phyloP scores from a whole-genome alignment of 208 protist genomes.

The Acanthamoeba healyi region DNA sequence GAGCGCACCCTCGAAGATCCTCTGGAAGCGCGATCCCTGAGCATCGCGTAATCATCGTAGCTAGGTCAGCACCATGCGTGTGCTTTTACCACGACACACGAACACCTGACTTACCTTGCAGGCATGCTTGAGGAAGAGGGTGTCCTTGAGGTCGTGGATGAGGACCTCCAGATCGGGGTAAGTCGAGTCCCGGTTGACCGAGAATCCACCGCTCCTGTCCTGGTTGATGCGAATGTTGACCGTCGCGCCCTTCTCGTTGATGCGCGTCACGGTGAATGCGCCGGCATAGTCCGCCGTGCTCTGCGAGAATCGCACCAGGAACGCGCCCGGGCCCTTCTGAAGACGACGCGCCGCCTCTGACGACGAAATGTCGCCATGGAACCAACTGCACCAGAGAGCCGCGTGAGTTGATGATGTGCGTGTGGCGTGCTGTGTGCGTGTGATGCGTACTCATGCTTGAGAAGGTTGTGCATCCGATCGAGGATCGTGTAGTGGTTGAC shows the following conservation, averaged over 20 bases:
- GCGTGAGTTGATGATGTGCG: neutral
- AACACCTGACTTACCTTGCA: too few species aligned
- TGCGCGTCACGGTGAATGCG: slow-evolving; percentile 17
- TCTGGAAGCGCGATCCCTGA: neutral
- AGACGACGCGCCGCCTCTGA: neutral
- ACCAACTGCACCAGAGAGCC: neutral
- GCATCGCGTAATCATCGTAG: too few species aligned
- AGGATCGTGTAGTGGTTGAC: slow-evolving; percentile 9
- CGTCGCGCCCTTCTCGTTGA: slow-evolving; percentile 15
- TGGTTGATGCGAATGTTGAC: slow-evolving; percentile 55
- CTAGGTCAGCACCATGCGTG: too few species aligned
- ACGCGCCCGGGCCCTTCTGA: slow-evolving; percentile 24
- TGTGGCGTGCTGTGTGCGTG: neutral
- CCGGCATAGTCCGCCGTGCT: neutral
- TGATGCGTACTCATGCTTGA: neutral
- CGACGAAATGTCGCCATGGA: slow-evolving; percentile 50
- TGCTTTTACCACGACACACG: too few species aligned
- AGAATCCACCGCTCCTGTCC: neutral
- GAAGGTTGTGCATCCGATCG: slow-evolving; percentile 4
- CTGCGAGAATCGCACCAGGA: slow-evolving; percentile 30
- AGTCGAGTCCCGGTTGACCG: neutral
- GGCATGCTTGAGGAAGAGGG: slow-evolving; percentile 7
- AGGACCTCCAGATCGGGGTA: neutral
- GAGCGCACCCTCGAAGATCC: neutral
- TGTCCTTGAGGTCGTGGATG: neutral